Percentiles rank a stretch among this genome's conserved stretches.
phyloP scores from a whole-genome alignment of 352 stramenopile species.

The Peronospora destructor region DNA sequence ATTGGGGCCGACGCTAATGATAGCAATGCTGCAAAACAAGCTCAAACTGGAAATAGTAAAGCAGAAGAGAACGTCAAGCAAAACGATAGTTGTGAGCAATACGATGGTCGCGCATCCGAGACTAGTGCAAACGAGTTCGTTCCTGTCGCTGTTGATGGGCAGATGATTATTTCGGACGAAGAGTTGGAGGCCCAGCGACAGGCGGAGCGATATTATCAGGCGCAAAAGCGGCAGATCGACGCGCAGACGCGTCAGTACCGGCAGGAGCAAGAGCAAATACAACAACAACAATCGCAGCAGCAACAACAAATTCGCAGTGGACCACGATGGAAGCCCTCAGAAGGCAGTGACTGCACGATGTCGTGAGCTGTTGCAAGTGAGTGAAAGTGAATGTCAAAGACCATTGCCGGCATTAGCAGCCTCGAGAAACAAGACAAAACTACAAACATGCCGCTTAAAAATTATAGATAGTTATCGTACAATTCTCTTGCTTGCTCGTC shows the following conservation, averaged over 20 bases:
- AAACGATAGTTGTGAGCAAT: constrained; percentile 18
- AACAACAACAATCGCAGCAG: constrained; percentile 26
- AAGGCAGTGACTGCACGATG: constrained; percentile 37
- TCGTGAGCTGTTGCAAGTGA: constrained; percentile 29
- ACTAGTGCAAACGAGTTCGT: constrained; percentile 38
- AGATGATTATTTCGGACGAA: constrained; percentile 54
- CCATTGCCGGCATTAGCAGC: background rate
- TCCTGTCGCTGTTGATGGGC: constrained; percentile 34
- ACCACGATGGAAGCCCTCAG: constrained; percentile 11
- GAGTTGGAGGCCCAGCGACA: constrained; percentile 66
- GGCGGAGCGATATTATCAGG: constrained; percentile 63
- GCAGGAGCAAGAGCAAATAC: constrained; percentile 25
- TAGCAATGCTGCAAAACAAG: constrained; percentile 2
- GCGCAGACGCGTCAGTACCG: constrained; percentile 34
- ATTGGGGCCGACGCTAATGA: constrained; percentile 6
- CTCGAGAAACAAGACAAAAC: constrained; percentile 1
- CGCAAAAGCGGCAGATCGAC: constrained; percentile 52
- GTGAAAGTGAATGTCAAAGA: background rate
- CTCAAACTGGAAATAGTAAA: background rate
- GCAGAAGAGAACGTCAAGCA: constrained; percentile 1
- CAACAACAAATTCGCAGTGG: constrained; percentile 19
- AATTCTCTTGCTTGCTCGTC: constrained; percentile 16
- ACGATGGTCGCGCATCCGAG: constrained; percentile 5
- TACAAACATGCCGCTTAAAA: constrained; percentile 11
- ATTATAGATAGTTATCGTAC: constrained; percentile 29